Base-by-base conservation (phyloP, 2,329 filamentous ascomycete genomes). In the Claviceps pazoutovae region DNA sequence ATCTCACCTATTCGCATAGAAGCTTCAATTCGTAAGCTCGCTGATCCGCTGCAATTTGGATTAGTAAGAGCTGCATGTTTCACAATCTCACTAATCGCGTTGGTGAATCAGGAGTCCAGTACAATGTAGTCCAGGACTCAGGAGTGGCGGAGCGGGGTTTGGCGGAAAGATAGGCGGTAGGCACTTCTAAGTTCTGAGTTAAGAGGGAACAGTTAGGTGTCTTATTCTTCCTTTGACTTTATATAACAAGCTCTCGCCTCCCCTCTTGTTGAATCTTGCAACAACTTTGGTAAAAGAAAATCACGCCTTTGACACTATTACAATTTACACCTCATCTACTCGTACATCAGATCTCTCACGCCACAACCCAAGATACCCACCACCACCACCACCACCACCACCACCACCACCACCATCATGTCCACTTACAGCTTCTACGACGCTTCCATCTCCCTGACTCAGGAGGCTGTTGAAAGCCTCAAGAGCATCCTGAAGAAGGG, bases 351-450 rank as follows among this genome's bases (percentile, higher is more conserved):
- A 42, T 14, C 41, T 19, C 41, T 36, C 30, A 26, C 16, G 19
- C 48, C 46, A 21, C 41, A 36, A 41, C 41, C 48, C 41, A 23
- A 36, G 0, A 17, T 30, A 23, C 4, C 11, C 26, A 23, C 4
- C 5, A 17, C 5, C 48, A 30, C 26, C 44, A n/a, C 17, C 42
- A 23, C 5, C 48, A 30, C 26, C 43, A 26, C 36, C 48, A 71
- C 34, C 44, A n/a, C 17, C 42, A 23, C 5, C 48, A 30, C 26
- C 43, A 26, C 36, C 48, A 71, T 56, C 54, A 68, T 67, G 64
- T 61, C 63, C 55, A 34, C 42, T 37, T 65, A 61, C 66, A 60
- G 68, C n/a, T 60, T 73, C 54, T 72, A 71, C 70, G 68, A 72
- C 54, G 56, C 61, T 52, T 63, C 61, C 54, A 51, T 74, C 53